Percentiles rank a stretch among this genome's conserved stretches.
These are phyloP conservation scores for Sarcocystis neurona DNA, from an alignment of 169 alveolate genomes.

Conservation along the genomic window DNA sequence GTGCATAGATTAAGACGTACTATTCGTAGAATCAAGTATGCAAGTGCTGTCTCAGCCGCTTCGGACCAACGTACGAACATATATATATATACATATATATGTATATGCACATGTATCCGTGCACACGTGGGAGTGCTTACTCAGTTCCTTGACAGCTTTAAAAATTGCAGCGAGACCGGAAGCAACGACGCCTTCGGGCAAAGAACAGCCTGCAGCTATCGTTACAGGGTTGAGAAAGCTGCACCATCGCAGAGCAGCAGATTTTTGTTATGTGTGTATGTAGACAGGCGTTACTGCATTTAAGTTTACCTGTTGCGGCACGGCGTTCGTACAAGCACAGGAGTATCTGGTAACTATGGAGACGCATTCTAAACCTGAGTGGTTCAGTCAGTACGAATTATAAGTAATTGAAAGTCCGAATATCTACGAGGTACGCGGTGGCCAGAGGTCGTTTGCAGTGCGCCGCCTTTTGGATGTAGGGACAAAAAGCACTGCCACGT, in stretches of 20 bases:
- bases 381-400: too few species aligned
- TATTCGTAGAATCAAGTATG: too few species aligned
- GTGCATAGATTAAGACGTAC: too few species aligned
- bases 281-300: constrained; percentile 68
- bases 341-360: too few species aligned
- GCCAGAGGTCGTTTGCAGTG: neutral
- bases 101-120: neutral
- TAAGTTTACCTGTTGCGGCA: constrained; percentile 61
- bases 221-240: constrained; percentile 77
- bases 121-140: neutral
- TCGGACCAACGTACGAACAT: too few species aligned
- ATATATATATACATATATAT: too few species aligned
- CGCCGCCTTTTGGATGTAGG: neutral
- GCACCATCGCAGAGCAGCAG: neutral
- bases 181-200: constrained; percentile 72
- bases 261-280: constrained; percentile 69
- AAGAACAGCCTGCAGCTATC: constrained; percentile 79
- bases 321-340: too few species aligned
- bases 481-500: too few species aligned
- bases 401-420: too few species aligned
- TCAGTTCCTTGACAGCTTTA: constrained; percentile 71
- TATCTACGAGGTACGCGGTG: neutral
- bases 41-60: too few species aligned
- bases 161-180: constrained; percentile 76
- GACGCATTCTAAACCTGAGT: too few species aligned